Conservation (phyloP, 164 flowering plant species). For the Dillenia suffruticosa region DNA sequence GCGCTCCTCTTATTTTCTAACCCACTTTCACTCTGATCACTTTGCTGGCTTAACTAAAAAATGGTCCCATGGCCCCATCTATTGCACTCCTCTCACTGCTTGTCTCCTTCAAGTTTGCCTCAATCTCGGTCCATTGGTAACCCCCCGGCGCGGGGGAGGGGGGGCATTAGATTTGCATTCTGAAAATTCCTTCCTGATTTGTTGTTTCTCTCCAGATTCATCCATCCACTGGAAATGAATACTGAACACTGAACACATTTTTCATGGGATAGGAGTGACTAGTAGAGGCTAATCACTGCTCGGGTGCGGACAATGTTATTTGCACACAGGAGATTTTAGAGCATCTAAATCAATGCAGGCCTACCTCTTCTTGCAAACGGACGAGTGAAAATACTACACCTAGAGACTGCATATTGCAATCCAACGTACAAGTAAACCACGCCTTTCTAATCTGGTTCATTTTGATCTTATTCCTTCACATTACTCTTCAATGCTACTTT, state of each 20-base stretch:
- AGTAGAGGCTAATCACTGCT: slow-evolving; percentile 79
- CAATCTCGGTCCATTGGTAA: slow-evolving; percentile 57
- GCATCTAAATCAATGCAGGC: slow-evolving; percentile 59
- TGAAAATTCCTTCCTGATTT: not conserved
- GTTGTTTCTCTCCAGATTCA: slow-evolving; percentile 29
- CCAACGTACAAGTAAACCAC: slow-evolving; percentile 49
- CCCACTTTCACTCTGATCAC: slow-evolving; percentile 70
- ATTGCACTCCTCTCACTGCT: slow-evolving; percentile 66
- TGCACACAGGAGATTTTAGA: slow-evolving; percentile 86
- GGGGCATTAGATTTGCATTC: no score
- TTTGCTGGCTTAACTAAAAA: slow-evolving; percentile 67
- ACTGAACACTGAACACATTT: slow-evolving; percentile 35
- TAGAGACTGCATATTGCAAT: slow-evolving; percentile 83
- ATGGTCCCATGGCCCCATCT: slow-evolving; percentile 79
- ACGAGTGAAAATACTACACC: slow-evolving; percentile 48
- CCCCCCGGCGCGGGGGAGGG: no score
- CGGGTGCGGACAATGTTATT: slow-evolving; percentile 62
- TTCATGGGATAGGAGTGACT: slow-evolving; percentile 61
- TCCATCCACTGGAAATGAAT: slow-evolving; percentile 53
- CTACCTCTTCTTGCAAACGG: slow-evolving; percentile 40
- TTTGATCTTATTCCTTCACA: not conserved
- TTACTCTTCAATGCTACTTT: not conserved
- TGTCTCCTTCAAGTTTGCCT: slow-evolving; percentile 52
- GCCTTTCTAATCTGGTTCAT: not conserved
- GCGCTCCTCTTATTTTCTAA: slow-evolving; percentile 67